Conservation (phyloP, 208 protist genomes). For the Angomonas ambiguus region DNA sequence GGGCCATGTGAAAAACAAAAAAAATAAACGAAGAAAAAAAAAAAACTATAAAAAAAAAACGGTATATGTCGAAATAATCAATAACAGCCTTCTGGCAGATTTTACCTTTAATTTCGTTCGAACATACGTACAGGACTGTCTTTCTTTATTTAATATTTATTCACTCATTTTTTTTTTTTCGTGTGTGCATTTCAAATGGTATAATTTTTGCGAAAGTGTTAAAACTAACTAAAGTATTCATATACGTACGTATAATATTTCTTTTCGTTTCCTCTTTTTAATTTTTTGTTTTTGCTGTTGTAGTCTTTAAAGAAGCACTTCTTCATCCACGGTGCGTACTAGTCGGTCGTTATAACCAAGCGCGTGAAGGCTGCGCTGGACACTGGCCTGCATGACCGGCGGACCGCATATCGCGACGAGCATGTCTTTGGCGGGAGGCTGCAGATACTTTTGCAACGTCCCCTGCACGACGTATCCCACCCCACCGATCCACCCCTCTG, state of each 20-base stretch:
- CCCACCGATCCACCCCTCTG: slow-evolving; percentile 54
- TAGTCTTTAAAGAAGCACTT: slow-evolving; percentile 10
- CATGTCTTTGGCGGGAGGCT: slow-evolving; percentile 54
- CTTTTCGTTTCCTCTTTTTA: too few relatives aligned
- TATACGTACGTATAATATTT: background rate
- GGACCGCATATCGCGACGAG: slow-evolving; percentile 80
- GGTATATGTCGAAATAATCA: background rate
- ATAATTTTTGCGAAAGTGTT: too few relatives aligned
- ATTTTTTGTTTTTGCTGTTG: background rate
- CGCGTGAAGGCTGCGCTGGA: slow-evolving; percentile 36
- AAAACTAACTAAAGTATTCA: background rate
- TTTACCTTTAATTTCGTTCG: too few relatives aligned
- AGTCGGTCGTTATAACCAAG: slow-evolving; percentile 52
- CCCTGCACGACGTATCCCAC: slow-evolving; percentile 56
- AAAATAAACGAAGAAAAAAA: background rate
- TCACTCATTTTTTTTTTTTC: background rate
- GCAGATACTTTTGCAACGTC: slow-evolving; percentile 44
- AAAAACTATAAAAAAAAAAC: background rate
- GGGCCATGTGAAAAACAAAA: background rate
- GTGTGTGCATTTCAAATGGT: background rate
- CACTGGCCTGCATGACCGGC: slow-evolving; percentile 66
- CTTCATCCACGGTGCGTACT: slow-evolving; percentile 67
- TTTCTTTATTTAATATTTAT: background rate
- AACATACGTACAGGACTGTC: background rate
- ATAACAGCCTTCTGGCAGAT: background rate